Evolutionary conservation across 73 alveolate species (phyloP), one percentile per base, ranked within the genome.

Genomic region (Stentor roeselii): DNA sequence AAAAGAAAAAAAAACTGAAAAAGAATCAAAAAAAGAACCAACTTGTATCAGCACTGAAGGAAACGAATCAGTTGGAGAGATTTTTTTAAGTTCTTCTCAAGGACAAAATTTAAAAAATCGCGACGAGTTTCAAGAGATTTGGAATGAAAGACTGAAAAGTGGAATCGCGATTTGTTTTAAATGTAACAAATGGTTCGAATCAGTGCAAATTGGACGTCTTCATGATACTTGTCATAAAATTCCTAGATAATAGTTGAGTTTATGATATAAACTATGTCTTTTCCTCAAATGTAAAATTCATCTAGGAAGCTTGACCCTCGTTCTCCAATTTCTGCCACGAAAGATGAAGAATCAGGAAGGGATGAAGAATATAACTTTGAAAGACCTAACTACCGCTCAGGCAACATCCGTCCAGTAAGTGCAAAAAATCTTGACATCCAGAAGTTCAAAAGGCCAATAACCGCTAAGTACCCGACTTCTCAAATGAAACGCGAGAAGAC

Each of bases 251-350:
- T 50, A 50, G 30, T 11, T 50, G 6, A 50, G 6, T 50, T 11
- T 50, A 11, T 50, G 67, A 50, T 50, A 50, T 50, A 50, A 50
- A 50, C 30, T 50, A 67, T 67, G 80, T 67, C 80, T 67, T 67
- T 67, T 34, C 80, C 80, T n/a, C 80, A 67, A 67, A 67, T 67
- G 80, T 67, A 67, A 67, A 67, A 30, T 30, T 30, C 80, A 67
- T 67, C 21, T 67, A 67, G 80, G 80, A 67, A 67, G 37, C 80
- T 32, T 30, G 80, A 67, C 41, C 80, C 80, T 14, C 21, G 34
- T 27, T 67, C 80, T 67, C 80, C 80, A 21, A 32, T 32, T 1
- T 67, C 80, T 21, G 41, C n/a, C 41, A 27, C 11, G n/a, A 32
- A 67, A 21, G 80, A 67, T 21, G 80, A 67, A 30, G 37, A 21